Base-by-base conservation (phyloP, 257 asterid genomes). In the Scutellaria barbata region DNA sequence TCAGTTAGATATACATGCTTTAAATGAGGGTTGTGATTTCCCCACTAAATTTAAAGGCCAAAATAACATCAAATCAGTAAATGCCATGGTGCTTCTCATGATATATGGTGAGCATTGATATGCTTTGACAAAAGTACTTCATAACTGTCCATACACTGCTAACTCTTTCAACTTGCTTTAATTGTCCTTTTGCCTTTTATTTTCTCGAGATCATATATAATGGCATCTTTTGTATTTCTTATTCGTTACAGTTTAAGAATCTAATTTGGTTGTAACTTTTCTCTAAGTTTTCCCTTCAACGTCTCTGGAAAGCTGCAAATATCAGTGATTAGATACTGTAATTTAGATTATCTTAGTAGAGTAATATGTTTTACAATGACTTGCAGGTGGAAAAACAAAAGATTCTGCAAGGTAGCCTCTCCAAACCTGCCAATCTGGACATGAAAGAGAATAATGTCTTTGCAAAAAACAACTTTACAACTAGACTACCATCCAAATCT, bases 321-420 rank as follows among this genome's bases (percentile, higher is more conserved):
- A 69, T 57, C 45, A 25, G 50, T 30, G 22, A 47, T 58, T 37
- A 11, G 50, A 22, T 54, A 39, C 20, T n/a, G 40, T 46, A 30
- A 14, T 63, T 14, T 76, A 55, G 17, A 57, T 69, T 61, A 53
- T 39, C 37, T 52, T 65, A 50, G 39, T 40, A 10, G 12, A 61
- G 14, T 72, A 16, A 37, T 74, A 13, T 59, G 20, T 59, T 68
- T 20, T 13, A 22, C 57, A 46, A 69, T 46, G 58, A 72, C 61
- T 59, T 72, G 75, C 81, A 93, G 98, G 97, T 89, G 78, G 98
- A 89, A 80, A 90, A 77, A 76, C 94, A 87, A 85, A 93, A 83
- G 86, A 93, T 90, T 76, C 68, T 90, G 80, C 92, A 72, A 69
- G 80, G 83, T 68, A 83, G 95, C 81, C 74, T 69, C 35, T 78